Evolutionary conservation across 2,329 filamentous ascomycete species (phyloP).

Genomic region (Ophiostoma quercus): DNA sequence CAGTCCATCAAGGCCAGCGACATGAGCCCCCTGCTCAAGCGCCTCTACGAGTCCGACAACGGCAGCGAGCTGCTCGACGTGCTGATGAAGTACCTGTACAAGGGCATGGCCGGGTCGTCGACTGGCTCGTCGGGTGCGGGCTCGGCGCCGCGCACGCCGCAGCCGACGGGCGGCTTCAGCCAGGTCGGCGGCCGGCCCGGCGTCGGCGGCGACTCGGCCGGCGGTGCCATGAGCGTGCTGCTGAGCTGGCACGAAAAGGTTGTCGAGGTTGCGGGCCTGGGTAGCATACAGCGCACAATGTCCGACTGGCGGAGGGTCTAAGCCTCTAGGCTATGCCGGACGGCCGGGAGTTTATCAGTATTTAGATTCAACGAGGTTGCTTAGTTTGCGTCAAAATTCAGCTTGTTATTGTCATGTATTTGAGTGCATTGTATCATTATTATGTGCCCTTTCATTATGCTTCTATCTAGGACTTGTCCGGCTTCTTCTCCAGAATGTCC

Average conservation of each 20-base stretch:
- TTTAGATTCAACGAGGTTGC: background rate
- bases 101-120: slow-evolving; percentile 41
- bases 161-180: slow-evolving; percentile 82
- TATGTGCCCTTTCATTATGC: too few species aligned
- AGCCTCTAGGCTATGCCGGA: slow-evolving; percentile 47
- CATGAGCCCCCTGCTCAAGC: slow-evolving; percentile 81
- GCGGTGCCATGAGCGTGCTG: slow-evolving; percentile 90
- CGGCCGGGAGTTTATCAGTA: background rate
- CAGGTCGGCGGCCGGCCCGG: slow-evolving; percentile 60
- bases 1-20: slow-evolving; percentile 95
- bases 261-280: slow-evolving; percentile 85
- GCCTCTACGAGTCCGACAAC: slow-evolving; percentile 67
- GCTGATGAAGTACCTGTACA: slow-evolving; percentile 93
- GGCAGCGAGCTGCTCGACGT: slow-evolving; percentile 85
- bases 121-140: slow-evolving; percentile 36
- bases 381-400: background rate
- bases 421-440: too few species aligned
- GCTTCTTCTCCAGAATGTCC: slow-evolving; percentile 60
- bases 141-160: slow-evolving; percentile 52
- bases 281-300: slow-evolving; percentile 91
- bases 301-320: slow-evolving; percentile 89
- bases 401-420: background rate
- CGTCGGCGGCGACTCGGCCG: slow-evolving; percentile 60
- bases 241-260: slow-evolving; percentile 99
- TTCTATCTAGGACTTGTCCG: slow-evolving; percentile 17